phyloP scores from a whole-genome alignment of 2,329 filamentous ascomycete species.

The Magnaporthales sp. region DNA sequence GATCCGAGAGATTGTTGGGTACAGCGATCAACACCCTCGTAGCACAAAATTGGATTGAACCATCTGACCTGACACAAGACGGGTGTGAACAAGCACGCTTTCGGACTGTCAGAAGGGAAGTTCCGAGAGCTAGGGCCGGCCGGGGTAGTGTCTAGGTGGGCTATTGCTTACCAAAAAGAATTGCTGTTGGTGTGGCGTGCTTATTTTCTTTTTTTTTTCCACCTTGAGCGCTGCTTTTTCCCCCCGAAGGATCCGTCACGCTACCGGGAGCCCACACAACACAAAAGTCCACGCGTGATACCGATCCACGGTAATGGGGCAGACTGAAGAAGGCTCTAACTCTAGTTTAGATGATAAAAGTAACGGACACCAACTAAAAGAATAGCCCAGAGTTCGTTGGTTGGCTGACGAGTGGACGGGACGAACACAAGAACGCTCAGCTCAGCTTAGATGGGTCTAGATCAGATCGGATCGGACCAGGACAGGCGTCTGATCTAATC shows the following conservation, averaged over 20 bases:
- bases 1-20: slow-evolving; percentile 1
- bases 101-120: background rate
- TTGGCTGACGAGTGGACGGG: background rate
- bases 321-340: background rate
- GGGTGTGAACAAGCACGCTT: background rate
- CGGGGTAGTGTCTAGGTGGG: background rate
- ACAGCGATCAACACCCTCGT: slow-evolving; percentile 2
- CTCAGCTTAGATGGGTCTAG: background rate
- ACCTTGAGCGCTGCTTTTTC: background rate
- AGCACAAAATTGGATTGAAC: background rate
- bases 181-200: background rate
- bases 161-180: background rate
- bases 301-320: background rate
- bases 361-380: background rate
- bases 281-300: background rate
- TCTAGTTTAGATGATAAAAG: background rate
- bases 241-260: background rate
- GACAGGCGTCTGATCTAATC: background rate
- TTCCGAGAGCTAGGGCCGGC: background rate
- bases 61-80: background rate
- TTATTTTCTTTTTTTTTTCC: background rate
- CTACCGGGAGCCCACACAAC: background rate
- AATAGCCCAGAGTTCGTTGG: background rate
- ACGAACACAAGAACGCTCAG: background rate
- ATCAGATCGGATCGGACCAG: background rate